Evolutionary conservation across 2,329 filamentous ascomycete genomes (phyloP).

Genomic region (Trematosphaeria pertusa): DNA sequence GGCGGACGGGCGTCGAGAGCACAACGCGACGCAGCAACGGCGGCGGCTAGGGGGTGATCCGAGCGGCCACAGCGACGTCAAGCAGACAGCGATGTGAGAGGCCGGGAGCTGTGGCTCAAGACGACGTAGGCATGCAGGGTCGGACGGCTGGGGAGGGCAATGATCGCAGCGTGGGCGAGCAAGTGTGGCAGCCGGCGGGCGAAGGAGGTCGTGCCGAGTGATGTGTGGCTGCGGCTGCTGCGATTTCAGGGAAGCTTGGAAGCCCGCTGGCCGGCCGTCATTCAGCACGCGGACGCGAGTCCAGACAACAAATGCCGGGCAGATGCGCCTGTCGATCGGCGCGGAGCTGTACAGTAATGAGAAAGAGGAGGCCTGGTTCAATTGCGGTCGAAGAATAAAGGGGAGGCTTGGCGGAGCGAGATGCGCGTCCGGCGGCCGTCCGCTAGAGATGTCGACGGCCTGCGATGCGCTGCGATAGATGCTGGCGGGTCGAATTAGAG

Average conservation of each 20-base stretch:
- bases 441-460: background rate
- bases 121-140: conserved; percentile 37
- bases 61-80: conserved; percentile 11
- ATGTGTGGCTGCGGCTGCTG: conserved; percentile 33
- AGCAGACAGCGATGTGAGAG: conserved; percentile 12
- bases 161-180: conserved; percentile 25
- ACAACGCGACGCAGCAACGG: conserved; percentile 26
- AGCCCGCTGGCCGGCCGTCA: background rate
- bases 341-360: too few relatives aligned
- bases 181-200: conserved; percentile 25
- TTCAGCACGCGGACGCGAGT: background rate
- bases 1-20: conserved; percentile 17
- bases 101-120: conserved; percentile 28
- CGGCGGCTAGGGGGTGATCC: conserved; percentile 17
- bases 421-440: background rate
- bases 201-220: conserved; percentile 29
- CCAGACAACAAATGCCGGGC: too few relatives aligned
- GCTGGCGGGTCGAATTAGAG: background rate
- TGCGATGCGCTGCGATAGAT: too few relatives aligned
- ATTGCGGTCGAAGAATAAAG: conserved; percentile 9
- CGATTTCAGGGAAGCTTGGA: conserved; percentile 19
- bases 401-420: conserved; percentile 8
- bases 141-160: conserved; percentile 31
- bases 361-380: background rate
- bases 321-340: too few relatives aligned